Evolutionary conservation across 805 yeast genomes (phyloP), one percentile per base, ranked within the genome.

Genomic region (Cyberlindnera euphorbiiphila): DNA sequence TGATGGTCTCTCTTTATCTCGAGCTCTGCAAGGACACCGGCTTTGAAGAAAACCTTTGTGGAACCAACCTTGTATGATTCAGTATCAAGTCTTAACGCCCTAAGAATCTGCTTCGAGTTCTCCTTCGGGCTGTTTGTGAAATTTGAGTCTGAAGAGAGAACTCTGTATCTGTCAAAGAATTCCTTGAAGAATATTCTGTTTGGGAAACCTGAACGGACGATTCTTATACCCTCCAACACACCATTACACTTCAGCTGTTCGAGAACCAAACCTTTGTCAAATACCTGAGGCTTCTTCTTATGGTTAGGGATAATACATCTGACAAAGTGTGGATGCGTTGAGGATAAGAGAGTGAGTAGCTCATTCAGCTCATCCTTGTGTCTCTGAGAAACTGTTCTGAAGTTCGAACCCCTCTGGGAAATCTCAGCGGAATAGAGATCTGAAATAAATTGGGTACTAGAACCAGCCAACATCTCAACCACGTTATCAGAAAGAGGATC

Each of bases 151-250:
- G 69, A 64, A 7, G 78, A 70, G 18, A 93, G 64, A n/a, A 89
- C 74, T 21, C 74, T 74, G 57, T 93, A 93, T 37, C 96, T 71
- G 25, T 67, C 70, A 35, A 73, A 76, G 62, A 93, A 93, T 32
- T 86, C 91, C 30, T 79, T 75, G 60, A 89, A 91, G 20, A 80
- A 76, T 56, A 91, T 77, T 47, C 96, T 75, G 60, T 93, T 93
- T 5, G 99, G 99, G 60, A 83, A 93, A 2, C 99, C 99, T 8
- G 96, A 87, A 47, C 99, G 74, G 0, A 98, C 96, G 42, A 93
- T 93, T 60, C 98, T 74, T 21, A 93, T 93, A 44, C 99, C 99
- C 68, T 93, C 99, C 35, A 93, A 65, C 12, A 93, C 99, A 73
- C 99, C 99, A 56, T 93, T 93, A 56, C 98, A 93, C 46, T 96